Evolutionary conservation across 75 land plant genomes (phyloP).

Genomic region (Cunninghamia lanceolata): DNA sequence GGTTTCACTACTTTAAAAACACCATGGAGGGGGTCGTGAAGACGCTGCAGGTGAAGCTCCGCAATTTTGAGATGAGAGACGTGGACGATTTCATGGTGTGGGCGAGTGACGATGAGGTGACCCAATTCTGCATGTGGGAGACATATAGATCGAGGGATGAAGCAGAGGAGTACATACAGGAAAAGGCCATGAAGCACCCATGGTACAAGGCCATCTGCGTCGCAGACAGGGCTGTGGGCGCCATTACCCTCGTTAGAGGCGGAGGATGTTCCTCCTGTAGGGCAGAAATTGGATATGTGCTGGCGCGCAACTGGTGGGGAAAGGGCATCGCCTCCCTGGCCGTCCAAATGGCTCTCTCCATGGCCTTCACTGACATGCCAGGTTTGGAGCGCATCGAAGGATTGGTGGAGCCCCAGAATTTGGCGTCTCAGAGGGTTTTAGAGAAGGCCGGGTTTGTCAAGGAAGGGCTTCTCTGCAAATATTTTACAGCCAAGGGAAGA

Average conservation of each 20-base stretch:
- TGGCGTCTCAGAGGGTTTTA: constrained; percentile 47
- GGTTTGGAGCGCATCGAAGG: constrained; percentile 47
- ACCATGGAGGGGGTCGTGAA: too few species aligned
- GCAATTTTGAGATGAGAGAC: constrained; percentile 33
- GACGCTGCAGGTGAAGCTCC: constrained; percentile 13
- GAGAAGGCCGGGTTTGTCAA: constrained; percentile 54
- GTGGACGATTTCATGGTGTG: constrained; percentile 51
- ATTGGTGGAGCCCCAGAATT: constrained; percentile 32
- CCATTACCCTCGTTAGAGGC: constrained; percentile 33
- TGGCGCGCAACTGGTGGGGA: constrained; percentile 55
- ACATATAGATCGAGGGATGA: constrained; percentile 29
- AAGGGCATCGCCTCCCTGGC: constrained; percentile 60
- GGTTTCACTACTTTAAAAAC: too few species aligned
- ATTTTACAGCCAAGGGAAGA: constrained; percentile 18
- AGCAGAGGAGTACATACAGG: constrained; percentile 24
- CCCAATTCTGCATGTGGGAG: constrained; percentile 17
- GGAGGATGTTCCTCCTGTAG: constrained; percentile 23
- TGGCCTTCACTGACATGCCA: constrained; percentile 33
- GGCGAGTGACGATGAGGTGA: constrained; percentile 43
- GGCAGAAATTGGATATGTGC: constrained; percentile 43
- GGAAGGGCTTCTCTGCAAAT: constrained; percentile 41
- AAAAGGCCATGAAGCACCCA: constrained; percentile 35
- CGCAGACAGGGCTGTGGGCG: constrained; percentile 40
- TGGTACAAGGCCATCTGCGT: constrained; percentile 58
- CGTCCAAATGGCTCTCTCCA: constrained; percentile 37